Conservation (phyloP, 2,329 filamentous ascomycete genomes). For the Beauveria bassiana region DNA sequence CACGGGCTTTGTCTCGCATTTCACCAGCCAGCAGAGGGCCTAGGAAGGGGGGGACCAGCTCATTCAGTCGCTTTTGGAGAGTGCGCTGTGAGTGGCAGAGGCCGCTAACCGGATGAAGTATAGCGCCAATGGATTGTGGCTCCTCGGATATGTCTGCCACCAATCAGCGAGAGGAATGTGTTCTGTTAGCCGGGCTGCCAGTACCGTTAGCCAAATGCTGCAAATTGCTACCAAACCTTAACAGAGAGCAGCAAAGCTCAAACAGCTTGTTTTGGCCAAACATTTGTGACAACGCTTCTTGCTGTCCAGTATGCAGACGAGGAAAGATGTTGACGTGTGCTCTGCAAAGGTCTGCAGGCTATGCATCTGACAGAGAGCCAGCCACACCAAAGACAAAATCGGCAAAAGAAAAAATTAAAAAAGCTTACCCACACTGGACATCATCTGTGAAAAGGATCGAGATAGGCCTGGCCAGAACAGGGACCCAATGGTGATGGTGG, state of each 20-base stretch:
- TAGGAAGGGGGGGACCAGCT: not conserved
- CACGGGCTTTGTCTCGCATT: constrained; percentile 6
- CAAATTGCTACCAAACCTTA: not conserved
- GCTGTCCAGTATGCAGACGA: not conserved
- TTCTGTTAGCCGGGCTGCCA: not conserved
- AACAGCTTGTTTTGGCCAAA: not conserved
- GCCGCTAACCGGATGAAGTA: not conserved
- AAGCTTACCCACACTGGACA: not conserved
- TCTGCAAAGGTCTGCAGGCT: not conserved
- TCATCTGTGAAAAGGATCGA: constrained; percentile 5
- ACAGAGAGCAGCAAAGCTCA: not conserved
- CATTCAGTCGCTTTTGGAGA: not conserved
- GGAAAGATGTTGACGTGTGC: not conserved
- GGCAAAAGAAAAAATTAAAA: not conserved
- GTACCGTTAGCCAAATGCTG: not conserved
- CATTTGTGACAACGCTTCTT: not conserved
- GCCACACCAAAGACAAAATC: not conserved
- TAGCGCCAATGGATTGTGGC: not conserved
- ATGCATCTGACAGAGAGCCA: not conserved
- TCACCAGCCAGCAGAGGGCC: not conserved
- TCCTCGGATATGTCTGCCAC: not conserved
- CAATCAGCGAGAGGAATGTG: not conserved
- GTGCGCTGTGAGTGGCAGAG: not conserved
- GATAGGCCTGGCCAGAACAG: not conserved
- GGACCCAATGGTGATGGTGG: constrained; percentile 7